phyloP scores from a whole-genome alignment of 805 yeast genomes.

The Cyberlindnera americana region DNA sequence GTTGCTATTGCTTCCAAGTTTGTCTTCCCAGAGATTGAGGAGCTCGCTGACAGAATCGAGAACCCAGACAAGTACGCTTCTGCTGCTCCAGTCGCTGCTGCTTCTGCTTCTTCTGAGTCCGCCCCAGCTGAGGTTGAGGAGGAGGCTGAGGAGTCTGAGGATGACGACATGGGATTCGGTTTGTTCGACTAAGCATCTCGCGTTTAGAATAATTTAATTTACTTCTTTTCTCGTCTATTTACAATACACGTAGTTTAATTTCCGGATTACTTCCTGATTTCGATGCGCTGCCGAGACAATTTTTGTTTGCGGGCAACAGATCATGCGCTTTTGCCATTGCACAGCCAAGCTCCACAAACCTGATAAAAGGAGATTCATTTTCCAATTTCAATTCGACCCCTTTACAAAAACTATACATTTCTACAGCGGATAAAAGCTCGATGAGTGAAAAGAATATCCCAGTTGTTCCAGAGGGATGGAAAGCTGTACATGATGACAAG shows the following conservation, averaged over 20 bases:
- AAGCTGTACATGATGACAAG: constrained; percentile 67
- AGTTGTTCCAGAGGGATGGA: constrained; percentile 64
- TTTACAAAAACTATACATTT: too few relatives aligned
- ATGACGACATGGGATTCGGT: constrained; percentile 97
- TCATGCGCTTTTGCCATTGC: not conserved
- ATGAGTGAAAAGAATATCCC: constrained; percentile 35
- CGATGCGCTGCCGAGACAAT: too few relatives aligned
- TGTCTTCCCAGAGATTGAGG: constrained; percentile 99
- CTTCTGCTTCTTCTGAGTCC: constrained; percentile 69
- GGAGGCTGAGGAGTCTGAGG: constrained; percentile 58
- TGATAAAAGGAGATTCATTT: not conserved
- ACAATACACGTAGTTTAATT: not conserved
- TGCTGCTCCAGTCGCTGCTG: constrained; percentile 97
- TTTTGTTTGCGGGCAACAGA: not conserved
- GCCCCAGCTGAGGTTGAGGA: constrained; percentile 73
- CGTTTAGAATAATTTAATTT: constrained; percentile 14
- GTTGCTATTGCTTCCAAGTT: constrained; percentile 97
- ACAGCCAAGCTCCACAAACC: not conserved
- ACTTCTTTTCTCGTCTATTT: not conserved
- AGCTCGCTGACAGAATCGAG: constrained; percentile 98
- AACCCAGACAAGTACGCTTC: constrained; percentile 99
- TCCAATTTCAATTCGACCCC: too few relatives aligned
- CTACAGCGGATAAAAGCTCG: not conserved
- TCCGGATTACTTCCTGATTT: too few relatives aligned
- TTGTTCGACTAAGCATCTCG: constrained; percentile 78